Percentiles rank a stretch among this genome's conserved stretches.
Evolutionary conservation across 441 rosid species (phyloP).

Genomic region (Syzygium malaccense): DNA sequence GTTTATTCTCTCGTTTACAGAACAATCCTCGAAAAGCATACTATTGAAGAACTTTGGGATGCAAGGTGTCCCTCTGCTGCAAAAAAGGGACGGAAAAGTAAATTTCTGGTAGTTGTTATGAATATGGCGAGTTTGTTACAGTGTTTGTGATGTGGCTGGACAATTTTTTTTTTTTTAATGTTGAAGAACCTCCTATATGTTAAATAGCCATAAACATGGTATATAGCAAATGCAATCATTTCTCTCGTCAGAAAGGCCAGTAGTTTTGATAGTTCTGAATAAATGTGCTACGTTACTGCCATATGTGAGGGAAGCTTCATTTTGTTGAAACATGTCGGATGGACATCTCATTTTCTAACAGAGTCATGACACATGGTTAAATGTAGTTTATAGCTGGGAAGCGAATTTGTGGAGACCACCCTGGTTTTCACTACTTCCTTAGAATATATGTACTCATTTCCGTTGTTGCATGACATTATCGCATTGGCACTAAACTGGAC

Average conservation of each 20-base stretch:
- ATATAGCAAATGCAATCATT: not conserved
- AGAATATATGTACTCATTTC: not conserved
- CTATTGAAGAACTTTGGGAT: slow-evolving; percentile 29
- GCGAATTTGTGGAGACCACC: not conserved
- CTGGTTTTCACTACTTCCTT: not conserved
- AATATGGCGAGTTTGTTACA: not conserved
- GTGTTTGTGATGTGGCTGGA: not conserved
- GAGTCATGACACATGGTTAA: not conserved
- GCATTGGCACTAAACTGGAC: not conserved
- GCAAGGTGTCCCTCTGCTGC: not conserved
- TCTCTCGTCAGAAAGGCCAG: not conserved
- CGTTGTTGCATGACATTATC: not conserved
- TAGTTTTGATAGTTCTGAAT: not conserved
- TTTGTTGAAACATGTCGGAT: not conserved
- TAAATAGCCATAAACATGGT: not conserved
- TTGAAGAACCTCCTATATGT: not conserved
- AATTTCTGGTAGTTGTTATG: not conserved
- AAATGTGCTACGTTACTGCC: not conserved
- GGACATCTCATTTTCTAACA: not conserved
- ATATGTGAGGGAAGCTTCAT: not conserved
- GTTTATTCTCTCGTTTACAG: slow-evolving; percentile 24
- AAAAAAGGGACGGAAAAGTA: not conserved
- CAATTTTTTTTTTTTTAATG: not conserved
- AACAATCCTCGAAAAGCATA: slow-evolving; percentile 89
- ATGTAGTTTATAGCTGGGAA: not conserved